Evolutionary conservation across 768 basidiomycete genomes (phyloP), one percentile per base, ranked within the genome.

Genomic region (Russula virescens): DNA sequence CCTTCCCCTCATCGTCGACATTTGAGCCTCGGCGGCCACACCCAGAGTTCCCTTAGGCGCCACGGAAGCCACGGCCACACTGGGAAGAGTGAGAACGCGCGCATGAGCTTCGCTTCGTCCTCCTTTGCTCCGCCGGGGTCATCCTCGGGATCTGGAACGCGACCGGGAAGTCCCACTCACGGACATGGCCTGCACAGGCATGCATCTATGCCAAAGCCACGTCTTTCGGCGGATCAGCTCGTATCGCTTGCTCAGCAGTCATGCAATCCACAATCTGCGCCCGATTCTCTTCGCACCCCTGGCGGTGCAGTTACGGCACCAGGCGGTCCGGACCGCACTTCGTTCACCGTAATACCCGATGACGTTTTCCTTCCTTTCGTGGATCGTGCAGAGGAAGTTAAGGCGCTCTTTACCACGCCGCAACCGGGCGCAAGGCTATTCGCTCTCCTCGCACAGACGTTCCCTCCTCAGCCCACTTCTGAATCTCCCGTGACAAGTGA

Each of bases 301-400:
- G 46, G 62, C 59, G 58, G 68, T 64, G 47, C 52, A 61, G 40
- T 68, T 28, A 21, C 62, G 68, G 34, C 65, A 63, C 10, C 34
- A 38, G 68, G 55, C 55, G 38, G 62, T 23, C 58, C 67, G 47
- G 52, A 61, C 0, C 83, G 82, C 5, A 81, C 84, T 2, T 83
- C 83, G 1, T 92, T 92, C 70, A 89, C 88, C 0, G 84, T 83
- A 0, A 80, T 94, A 1, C 88, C 88, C 6, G 83, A 84, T 23
- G 85, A 90, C 63, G 82, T 91, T 34, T 87, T 85, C 67, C 83
- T 97, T 16, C 94, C 94, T 1, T 97, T 94, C 74, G 80, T 95
- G 65, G 87, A 95, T 66, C 85, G 94, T 21, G 81, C 91, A 0
- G 74, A 77, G 0, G 94, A 97, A 69, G 91, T 95, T 1, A 66